Evolutionary conservation across 768 basidiomycete genomes (phyloP).

Genomic region (Phallus indusiatus): DNA sequence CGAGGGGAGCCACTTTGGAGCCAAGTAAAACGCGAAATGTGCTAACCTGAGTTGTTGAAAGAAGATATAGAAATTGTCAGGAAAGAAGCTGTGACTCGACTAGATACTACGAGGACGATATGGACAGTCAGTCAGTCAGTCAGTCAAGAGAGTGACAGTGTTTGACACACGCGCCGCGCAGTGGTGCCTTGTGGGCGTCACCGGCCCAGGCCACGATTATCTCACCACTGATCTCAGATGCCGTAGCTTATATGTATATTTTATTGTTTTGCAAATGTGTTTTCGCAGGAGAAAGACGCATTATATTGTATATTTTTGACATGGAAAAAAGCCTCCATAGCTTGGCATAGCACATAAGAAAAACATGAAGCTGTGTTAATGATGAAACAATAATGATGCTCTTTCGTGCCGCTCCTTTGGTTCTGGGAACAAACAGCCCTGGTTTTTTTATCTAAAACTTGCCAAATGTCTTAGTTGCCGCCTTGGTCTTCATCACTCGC

Average conservation of each 20-base stretch:
- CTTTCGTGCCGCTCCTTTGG: not conserved
- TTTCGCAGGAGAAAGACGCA: too few species aligned
- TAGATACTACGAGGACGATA: not conserved
- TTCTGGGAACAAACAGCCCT: not conserved
- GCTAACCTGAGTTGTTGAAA: not conserved
- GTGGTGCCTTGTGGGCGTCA: slow-evolving; percentile 1
- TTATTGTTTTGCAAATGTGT: too few species aligned
- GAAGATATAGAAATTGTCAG: not conserved
- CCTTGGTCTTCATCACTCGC: slow-evolving; percentile 91
- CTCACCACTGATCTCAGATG: too few species aligned
- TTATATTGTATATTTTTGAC: not conserved
- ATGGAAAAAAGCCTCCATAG: not conserved
- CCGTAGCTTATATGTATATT: too few species aligned
- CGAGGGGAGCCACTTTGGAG: slow-evolving; percentile 39
- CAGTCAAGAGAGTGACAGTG: not conserved
- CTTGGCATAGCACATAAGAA: not conserved
- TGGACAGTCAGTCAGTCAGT: not conserved
- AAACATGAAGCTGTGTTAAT: not conserved
- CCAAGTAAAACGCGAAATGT: slow-evolving; percentile 33
- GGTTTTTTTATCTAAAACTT: slow-evolving; percentile 77
- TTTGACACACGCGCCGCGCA: slow-evolving; percentile 1
- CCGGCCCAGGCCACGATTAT: not conserved
- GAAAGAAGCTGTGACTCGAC: not conserved
- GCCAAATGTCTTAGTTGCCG: slow-evolving; percentile 80
- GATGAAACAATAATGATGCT: not conserved